Evolutionary conservation across 1,139 yeast genomes (phyloP).

Genomic region (Yarrowia galli): DNA sequence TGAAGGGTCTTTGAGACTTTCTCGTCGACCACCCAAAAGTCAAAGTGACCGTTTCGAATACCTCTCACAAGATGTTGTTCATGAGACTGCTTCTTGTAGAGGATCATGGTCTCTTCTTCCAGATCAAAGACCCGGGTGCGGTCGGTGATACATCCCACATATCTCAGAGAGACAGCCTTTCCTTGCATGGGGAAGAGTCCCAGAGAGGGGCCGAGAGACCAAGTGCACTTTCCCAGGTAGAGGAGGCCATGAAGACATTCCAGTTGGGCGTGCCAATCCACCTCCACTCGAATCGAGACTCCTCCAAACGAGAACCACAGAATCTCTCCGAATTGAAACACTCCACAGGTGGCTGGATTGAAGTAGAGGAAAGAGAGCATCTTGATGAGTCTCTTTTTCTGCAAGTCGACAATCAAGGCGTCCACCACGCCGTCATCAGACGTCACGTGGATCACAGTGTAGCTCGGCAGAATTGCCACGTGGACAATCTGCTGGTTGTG

Average conservation of each 20-base stretch:
- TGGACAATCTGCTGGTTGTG: slow-evolving; percentile 26
- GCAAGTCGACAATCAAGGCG: background rate
- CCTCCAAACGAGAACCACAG: slow-evolving; percentile 24
- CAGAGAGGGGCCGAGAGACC: slow-evolving; percentile 9
- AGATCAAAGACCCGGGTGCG: slow-evolving; percentile 18
- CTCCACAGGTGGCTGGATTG: slow-evolving; percentile 15
- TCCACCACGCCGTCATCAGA: background rate
- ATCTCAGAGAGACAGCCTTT: background rate
- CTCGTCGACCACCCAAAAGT: slow-evolving; percentile 1
- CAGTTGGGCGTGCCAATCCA: background rate
- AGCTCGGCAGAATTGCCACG: slow-evolving; percentile 10
- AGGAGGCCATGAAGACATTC: background rate
- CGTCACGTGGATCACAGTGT: slow-evolving; percentile 9
- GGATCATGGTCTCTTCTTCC: background rate
- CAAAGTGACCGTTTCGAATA: background rate
- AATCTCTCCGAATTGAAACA: slow-evolving; percentile 9
- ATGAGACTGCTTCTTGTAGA: background rate
- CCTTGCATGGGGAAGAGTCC: slow-evolving; percentile 20
- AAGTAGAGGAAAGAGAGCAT: slow-evolving; percentile 25
- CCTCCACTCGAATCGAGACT: slow-evolving; percentile 8
- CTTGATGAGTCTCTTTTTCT: slow-evolving; percentile 7
- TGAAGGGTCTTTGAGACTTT: background rate
- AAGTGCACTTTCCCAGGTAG: background rate
- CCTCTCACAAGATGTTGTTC: slow-evolving; percentile 6
- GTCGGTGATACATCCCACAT: slow-evolving; percentile 1